phyloP scores from a whole-genome alignment of 441 rosid genomes.

The Omphalea diandra region DNA sequence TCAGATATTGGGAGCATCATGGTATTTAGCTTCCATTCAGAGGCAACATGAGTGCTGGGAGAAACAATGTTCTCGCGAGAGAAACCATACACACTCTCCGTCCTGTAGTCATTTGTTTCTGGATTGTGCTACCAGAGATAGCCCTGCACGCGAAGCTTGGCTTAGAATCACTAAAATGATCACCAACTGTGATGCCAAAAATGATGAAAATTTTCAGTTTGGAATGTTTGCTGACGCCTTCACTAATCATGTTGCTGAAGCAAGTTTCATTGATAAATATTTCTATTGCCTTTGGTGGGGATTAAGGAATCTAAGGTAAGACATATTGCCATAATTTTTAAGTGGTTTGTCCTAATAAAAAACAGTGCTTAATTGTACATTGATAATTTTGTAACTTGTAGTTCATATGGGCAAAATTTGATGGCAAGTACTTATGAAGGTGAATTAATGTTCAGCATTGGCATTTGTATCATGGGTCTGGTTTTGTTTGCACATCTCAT shows the following conservation, averaged over 20 bases:
- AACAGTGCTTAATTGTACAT: too few species aligned
- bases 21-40: slow-evolving; percentile 76
- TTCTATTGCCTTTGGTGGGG: slow-evolving; percentile 99
- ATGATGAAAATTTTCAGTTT: slow-evolving; percentile 51
- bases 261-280: slow-evolving; percentile 51
- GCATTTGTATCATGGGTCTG: slow-evolving; percentile 68
- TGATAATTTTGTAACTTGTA: slow-evolving; percentile 25
- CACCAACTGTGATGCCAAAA: slow-evolving; percentile 52
- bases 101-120: slow-evolving; percentile 46
- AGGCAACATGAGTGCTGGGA: slow-evolving; percentile 74
- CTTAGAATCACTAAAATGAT: slow-evolving; percentile 49
- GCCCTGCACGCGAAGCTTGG: slow-evolving; percentile 73
- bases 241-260: slow-evolving; percentile 55
- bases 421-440: slow-evolving; percentile 61
- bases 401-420: slow-evolving; percentile 85
- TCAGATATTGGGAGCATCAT: slow-evolving; percentile 81
- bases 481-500: slow-evolving; percentile 77
- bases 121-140: slow-evolving; percentile 44
- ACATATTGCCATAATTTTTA: too few species aligned
- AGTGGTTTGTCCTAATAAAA: too few species aligned
- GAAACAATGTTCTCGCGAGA: slow-evolving; percentile 41
- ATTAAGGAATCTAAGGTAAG: slow-evolving; percentile 69
- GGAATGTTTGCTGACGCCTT: slow-evolving; percentile 84
- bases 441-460: slow-evolving; percentile 67
- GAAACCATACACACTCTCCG: slow-evolving; percentile 26